Conservation (phyloP, 2,329 filamentous ascomycete genomes). For the Xylariaceae sp. region DNA sequence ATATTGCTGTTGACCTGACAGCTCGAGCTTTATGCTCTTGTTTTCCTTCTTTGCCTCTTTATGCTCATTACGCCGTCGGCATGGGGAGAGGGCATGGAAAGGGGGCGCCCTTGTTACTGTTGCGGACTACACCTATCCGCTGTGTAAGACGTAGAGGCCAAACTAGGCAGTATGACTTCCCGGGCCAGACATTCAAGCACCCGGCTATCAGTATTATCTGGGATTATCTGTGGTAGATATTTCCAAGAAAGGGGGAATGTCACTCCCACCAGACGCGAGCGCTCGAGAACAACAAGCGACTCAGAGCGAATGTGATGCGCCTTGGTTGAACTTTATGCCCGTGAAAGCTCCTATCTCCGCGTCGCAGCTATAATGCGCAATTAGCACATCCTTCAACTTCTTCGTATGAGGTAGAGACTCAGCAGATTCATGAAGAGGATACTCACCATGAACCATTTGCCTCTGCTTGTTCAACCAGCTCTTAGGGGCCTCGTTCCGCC, state of each 20-base stretch:
- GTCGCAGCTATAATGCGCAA: conserved; percentile 29
- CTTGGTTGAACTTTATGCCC: conserved; percentile 5
- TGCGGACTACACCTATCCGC: neutral
- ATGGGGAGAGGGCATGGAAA: neutral
- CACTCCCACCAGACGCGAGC: neutral
- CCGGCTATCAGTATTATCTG: neutral
- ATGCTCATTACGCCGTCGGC: too few species aligned
- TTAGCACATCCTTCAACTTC: conserved; percentile 12
- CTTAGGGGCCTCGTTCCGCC: conserved; percentile 68
- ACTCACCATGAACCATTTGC: conserved; percentile 59
- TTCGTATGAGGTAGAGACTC: neutral
- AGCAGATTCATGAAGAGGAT: neutral
- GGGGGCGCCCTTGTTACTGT: neutral
- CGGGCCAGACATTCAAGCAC: neutral
- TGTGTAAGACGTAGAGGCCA: neutral
- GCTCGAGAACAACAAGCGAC: neutral
- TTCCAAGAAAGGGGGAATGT: neutral
- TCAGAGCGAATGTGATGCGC: neutral
- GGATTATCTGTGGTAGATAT: neutral
- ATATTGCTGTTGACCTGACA: too few species aligned
- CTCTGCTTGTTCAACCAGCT: conserved; percentile 85
- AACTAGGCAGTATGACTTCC: neutral
- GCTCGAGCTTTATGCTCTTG: too few species aligned
- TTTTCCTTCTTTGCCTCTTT: too few species aligned
- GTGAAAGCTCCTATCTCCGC: conserved; percentile 32